Evolutionary conservation across 1,139 yeast species (phyloP), one percentile per base, ranked within the genome.

Genomic region (Blastobotrys illinoisensis): DNA sequence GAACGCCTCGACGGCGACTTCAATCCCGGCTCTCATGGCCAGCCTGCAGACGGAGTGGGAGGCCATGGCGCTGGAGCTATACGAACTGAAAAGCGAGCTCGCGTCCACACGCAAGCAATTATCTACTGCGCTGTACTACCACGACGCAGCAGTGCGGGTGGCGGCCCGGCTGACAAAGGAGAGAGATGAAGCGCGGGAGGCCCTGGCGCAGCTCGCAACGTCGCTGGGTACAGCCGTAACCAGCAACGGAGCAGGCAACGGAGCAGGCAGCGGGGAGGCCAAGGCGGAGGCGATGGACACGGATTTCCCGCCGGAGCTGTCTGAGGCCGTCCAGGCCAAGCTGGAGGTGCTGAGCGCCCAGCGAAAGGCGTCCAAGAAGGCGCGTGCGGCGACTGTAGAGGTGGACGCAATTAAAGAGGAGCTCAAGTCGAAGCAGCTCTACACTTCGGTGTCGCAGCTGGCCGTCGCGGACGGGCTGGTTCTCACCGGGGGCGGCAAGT

Each of bases 41-140:
- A 75, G 86, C 1, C 81, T 91, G 60, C 97, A 90, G 67, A 82
- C 83, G 56, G 97, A 91, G 67, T 91, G 96, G 91, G 97, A 93
- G 66, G 81, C 97, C 0, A 70, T 88, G 56, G 89, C 95, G 43
- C 73, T 91, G 54, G 98, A 93, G 66, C 77, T 86, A 48, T 90
- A 88, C 65, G 79, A 85, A 32, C 72, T 91, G 58, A 77, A 95
- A 59, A 87, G 87, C 66, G 91, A 86, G 62, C 74, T 91, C 50
- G 80, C 77, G 51, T 74, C 75, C 40, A 79, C 93, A 1, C 78
- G 86, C 58, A 82, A 86, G 63, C 95, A 89, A 64, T 71, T 91
- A 55, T 85, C 95, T 46, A 72, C 86, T 3, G 85, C 96, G 0
- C 72, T 90, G 45, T 90, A 89, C 65, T 87, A 85, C 62, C 87